These are phyloP conservation scores for Kluyveromyces sp. DNA, from an alignment of 1,139 yeast species.

Conservation along the genomic window DNA sequence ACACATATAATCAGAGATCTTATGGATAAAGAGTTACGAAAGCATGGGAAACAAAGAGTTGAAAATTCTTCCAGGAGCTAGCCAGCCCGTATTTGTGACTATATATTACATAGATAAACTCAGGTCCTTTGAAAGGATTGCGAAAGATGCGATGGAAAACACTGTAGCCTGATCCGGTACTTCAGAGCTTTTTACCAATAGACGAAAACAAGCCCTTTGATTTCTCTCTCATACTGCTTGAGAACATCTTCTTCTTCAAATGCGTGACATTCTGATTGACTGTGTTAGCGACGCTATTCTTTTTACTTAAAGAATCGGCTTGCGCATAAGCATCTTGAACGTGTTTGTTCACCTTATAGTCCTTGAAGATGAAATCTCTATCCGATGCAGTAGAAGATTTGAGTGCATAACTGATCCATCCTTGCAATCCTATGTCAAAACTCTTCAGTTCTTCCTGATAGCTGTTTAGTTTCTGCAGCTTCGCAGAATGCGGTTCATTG, in stretches of 20 bases:
- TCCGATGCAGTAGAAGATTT: conserved; percentile 25
- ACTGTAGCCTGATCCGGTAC: neutral
- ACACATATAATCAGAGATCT: conserved; percentile 72
- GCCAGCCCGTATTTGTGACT: neutral
- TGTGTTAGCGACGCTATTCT: conserved; percentile 29
- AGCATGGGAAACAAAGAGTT: conserved; percentile 49
- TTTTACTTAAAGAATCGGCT: conserved; percentile 31
- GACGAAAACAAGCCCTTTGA: conserved; percentile 31
- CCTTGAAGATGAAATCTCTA: conserved; percentile 26
- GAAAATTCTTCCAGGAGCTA: conserved; percentile 25
- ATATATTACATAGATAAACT: neutral
- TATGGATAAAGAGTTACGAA: conserved; percentile 80
- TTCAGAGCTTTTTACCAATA: conserved; percentile 25
- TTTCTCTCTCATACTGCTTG: conserved; percentile 28
- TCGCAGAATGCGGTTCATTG: conserved; percentile 20
- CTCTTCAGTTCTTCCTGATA: conserved; percentile 18
- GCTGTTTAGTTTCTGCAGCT: conserved; percentile 20
- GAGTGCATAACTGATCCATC: conserved; percentile 30
- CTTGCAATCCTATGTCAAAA: conserved; percentile 27
- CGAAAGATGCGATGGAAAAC: neutral
- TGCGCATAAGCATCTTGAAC: conserved; percentile 32
- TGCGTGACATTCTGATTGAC: conserved; percentile 33
- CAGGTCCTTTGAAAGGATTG: neutral
- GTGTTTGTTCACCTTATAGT: conserved; percentile 29
- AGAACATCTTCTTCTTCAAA: conserved; percentile 30